Evolutionary conservation across 805 yeast species (phyloP).

Genomic region (Candida maltosa): DNA sequence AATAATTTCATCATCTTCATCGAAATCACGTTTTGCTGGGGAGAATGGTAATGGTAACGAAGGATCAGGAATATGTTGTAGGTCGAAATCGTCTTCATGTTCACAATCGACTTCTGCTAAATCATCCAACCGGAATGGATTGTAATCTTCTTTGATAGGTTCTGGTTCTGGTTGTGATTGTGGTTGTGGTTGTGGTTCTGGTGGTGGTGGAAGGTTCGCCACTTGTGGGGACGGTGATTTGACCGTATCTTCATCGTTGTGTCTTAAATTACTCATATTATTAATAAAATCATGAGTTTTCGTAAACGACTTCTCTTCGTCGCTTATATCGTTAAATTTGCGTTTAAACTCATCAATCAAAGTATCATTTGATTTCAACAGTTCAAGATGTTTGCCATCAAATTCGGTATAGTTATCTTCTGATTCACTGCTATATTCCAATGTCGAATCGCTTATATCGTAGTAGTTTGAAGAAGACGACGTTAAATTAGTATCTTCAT

Average conservation of each 20-base stretch:
- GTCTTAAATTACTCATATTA: slow-evolving; percentile 25
- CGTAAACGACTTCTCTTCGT: slow-evolving; percentile 3
- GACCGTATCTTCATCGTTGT: slow-evolving; percentile 18
- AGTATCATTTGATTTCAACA: slow-evolving; percentile 23
- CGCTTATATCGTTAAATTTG: slow-evolving; percentile 5
- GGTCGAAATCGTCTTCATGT: slow-evolving; percentile 6
- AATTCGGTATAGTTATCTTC: slow-evolving; percentile 7
- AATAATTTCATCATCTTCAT: slow-evolving; percentile 6
- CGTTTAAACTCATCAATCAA: slow-evolving; percentile 10
- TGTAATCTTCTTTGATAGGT: not conserved
- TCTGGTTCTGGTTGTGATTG: not conserved
- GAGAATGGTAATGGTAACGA: slow-evolving; percentile 1
- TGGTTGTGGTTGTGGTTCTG: not conserved
- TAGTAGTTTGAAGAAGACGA: too few species aligned
- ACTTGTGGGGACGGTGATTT: not conserved
- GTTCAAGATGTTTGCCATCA: slow-evolving; percentile 13
- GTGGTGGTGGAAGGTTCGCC: not conserved
- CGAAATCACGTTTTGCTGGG: not conserved
- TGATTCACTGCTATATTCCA: slow-evolving; percentile 6
- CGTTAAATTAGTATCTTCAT: not conserved
- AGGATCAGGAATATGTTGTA: not conserved
- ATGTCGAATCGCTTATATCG: slow-evolving; percentile 7
- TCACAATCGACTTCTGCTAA: slow-evolving; percentile 7
- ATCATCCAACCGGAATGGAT: slow-evolving; percentile 3
- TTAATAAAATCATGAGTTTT: slow-evolving; percentile 16